Conservation (phyloP, 2,329 filamentous ascomycete species). For the Byssothecium circinans region DNA sequence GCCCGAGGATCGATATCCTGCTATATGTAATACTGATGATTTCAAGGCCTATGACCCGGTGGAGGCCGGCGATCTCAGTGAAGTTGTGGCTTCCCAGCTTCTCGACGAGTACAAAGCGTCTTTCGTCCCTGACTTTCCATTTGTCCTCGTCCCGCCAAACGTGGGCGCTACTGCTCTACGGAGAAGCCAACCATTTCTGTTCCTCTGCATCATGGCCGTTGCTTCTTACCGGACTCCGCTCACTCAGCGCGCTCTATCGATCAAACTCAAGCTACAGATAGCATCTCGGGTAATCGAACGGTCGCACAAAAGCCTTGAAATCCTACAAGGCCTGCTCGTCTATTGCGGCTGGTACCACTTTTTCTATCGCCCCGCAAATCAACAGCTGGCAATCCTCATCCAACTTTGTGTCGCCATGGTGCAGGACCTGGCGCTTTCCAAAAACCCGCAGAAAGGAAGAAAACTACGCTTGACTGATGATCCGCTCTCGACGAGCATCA, state of each 20-base stretch:
- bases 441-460: conserved; percentile 10
- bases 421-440: conserved; percentile 35
- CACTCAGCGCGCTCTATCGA: conserved; percentile 31
- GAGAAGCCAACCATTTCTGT: conserved; percentile 36
- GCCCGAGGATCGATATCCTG: not conserved
- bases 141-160: conserved; percentile 20
- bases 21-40: not conserved
- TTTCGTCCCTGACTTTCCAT: conserved; percentile 24
- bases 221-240: conserved; percentile 23
- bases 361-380: conserved; percentile 27
- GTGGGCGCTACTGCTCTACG: conserved; percentile 15
- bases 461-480: not conserved
- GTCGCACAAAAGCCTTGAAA: conserved; percentile 42
- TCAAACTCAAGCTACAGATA: conserved; percentile 31
- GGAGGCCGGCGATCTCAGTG: conserved; percentile 17
- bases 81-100: conserved; percentile 13
- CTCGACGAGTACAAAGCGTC: conserved; percentile 18
- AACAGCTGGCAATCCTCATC: conserved; percentile 36
- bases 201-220: conserved; percentile 37
- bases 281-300: conserved; percentile 34
- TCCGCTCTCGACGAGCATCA: not conserved
- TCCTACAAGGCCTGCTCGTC: conserved; percentile 45
- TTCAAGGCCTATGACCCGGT: conserved; percentile 20
- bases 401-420: conserved; percentile 43
- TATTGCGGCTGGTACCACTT: conserved; percentile 45